These are phyloP conservation scores for Backusella luteola DNA, from an alignment of 192 early-diverging fungal genomes.

Conservation along the genomic window DNA sequence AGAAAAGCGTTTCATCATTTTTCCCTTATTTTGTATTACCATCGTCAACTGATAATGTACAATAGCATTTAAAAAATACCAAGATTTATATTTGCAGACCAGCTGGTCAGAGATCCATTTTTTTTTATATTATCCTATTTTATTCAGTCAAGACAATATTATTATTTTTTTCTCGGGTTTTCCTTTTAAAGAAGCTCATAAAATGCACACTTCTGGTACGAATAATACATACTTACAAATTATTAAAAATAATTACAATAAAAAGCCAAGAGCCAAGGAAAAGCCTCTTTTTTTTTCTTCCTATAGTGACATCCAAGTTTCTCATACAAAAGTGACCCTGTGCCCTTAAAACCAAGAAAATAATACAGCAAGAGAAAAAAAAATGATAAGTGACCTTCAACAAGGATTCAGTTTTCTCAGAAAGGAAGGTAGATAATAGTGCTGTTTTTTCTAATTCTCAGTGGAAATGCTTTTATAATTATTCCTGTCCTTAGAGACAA, in stretches of 20 bases:
- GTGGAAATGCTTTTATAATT: not conserved
- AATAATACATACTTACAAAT: not conserved
- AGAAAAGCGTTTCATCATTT: not conserved
- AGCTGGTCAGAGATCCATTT: too few species aligned
- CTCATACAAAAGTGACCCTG: not conserved
- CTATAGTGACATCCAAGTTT: not conserved
- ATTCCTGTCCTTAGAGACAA: not conserved
- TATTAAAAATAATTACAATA: not conserved
- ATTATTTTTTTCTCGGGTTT: not conserved
- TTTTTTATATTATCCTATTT: not conserved
- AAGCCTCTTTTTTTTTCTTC: not conserved
- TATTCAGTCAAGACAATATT: not conserved
- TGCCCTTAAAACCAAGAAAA: not conserved
- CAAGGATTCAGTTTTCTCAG: not conserved
- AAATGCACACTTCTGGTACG: not conserved
- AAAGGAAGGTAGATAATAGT: not conserved
- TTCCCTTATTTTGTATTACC: not conserved
- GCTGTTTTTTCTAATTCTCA: too few species aligned
- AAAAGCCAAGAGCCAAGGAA: constrained; percentile 6
- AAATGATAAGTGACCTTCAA: not conserved
- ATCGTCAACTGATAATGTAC: not conserved
- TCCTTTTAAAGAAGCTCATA: not conserved
- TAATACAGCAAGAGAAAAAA: not conserved
- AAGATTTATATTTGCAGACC: not conserved
- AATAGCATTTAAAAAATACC: too few species aligned